Evolutionary conservation across 208 protist genomes (phyloP), one percentile per base, ranked within the genome.

Genomic region (Trypanosoma brucei): DNA sequence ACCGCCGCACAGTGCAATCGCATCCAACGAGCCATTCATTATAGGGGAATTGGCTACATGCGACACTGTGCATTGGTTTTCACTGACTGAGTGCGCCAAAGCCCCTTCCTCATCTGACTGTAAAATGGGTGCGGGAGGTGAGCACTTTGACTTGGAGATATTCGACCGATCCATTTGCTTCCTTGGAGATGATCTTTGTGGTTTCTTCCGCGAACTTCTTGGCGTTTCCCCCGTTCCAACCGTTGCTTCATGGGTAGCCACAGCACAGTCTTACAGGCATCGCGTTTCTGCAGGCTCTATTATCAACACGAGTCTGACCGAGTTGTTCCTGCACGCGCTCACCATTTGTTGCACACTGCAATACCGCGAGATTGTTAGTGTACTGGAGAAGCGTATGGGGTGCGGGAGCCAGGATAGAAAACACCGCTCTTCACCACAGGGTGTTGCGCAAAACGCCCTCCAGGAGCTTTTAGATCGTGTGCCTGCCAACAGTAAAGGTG

Each of bases 11-110:
- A 31, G 30, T 9, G n/a, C 38, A 3, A 8, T 59, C 0, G 39
- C 38, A 22, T 5, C 36, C 3, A 40, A 22, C 44, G 57, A n/a
- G 3, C n/a, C 38, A 31, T 66, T 72, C 59, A 44, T 72, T 38
- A 59, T 76, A 2, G 30, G 50, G 30, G 70, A 76, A 39, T 55
- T 91, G 73, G 75, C 74, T 1, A 68, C 63, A 1, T 69, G 75
- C 8, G 62, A 49, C 11, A 69, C 79, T 36, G 72, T 91, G 53
- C 85, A 73, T 48, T 91, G 84, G 78, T n/a, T 46, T 36, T 39
- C 51, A 36, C 13, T 60, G 3, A 2, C 11, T 7, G 38, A 37
- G 2, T n/a, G 39, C 5, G 40, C 9, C 37, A 48, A 22, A 13
- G 37, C 2, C 33, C 3, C 9, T 22, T 35, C 30, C 13, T 8